phyloP scores from a whole-genome alignment of 495 filamentous ascomycete genomes.

The Recurvomyces mirabilis region DNA sequence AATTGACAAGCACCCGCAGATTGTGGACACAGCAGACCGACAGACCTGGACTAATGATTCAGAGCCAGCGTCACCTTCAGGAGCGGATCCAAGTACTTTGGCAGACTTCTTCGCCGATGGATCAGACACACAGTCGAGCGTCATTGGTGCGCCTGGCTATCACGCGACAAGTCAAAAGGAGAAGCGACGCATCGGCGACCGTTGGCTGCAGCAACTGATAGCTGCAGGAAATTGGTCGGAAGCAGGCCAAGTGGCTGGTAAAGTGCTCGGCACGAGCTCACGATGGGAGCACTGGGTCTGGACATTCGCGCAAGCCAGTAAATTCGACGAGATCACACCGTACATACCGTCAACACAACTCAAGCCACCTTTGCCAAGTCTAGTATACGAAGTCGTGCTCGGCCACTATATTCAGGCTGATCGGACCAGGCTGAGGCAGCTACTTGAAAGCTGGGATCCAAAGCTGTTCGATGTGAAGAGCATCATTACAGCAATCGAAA shows the following conservation, averaged over 20 bases:
- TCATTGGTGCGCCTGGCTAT: slow-evolving; percentile 30
- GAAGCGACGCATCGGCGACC: slow-evolving; percentile 81
- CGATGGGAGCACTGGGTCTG: slow-evolving; percentile 94
- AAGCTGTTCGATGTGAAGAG: slow-evolving; percentile 68
- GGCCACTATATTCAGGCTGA: slow-evolving; percentile 71
- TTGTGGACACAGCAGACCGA: slow-evolving; percentile 35
- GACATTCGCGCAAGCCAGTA: slow-evolving; percentile 72
- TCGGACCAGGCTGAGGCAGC: slow-evolving; percentile 54
- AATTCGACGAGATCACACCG: slow-evolving; percentile 77
- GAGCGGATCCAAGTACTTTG: slow-evolving; percentile 52
- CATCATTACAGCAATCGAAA: slow-evolving; percentile 59
- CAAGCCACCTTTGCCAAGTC: slow-evolving; percentile 66
- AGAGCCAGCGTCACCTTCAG: slow-evolving; percentile 56
- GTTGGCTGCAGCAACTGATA: slow-evolving; percentile 81
- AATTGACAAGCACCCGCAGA: slow-evolving; percentile 73
- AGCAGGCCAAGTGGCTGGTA: slow-evolving; percentile 67
- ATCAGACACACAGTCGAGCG: slow-evolving; percentile 45
- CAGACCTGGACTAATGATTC: slow-evolving; percentile 29
- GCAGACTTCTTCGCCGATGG: slow-evolving; percentile 76
- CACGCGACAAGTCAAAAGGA: slow-evolving; percentile 69
- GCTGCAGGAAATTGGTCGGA: slow-evolving; percentile 58
- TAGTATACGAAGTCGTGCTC: slow-evolving; percentile 75
- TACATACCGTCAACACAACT: slow-evolving; percentile 66
- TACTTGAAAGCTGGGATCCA: slow-evolving; percentile 76
- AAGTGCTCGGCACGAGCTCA: slow-evolving; percentile 63